These are phyloP conservation scores for Ogataea nonfermentans DNA, from an alignment of 805 yeast genomes.

Conservation along the genomic window DNA sequence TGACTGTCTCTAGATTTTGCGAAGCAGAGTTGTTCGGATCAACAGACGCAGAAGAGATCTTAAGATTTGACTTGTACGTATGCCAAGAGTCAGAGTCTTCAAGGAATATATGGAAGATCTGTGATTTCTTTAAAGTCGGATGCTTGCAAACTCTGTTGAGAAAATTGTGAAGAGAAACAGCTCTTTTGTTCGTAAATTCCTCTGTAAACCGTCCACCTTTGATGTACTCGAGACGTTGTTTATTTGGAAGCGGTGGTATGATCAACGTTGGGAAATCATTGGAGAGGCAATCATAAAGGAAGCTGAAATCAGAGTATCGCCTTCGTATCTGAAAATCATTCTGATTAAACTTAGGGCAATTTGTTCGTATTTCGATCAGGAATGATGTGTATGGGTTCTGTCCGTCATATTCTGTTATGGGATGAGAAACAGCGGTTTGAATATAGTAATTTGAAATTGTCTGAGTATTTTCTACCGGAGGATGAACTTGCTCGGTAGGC, in stretches of 20 bases:
- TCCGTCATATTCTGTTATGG: constrained; percentile 69
- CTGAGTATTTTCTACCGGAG: background rate
- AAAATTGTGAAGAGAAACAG: constrained; percentile 76
- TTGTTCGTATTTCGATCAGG: constrained; percentile 59
- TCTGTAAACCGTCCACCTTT: constrained; percentile 90
- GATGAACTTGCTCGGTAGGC: background rate
- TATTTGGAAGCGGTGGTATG: constrained; percentile 93
- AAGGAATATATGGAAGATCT: constrained; percentile 66
- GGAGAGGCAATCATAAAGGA: constrained; percentile 67
- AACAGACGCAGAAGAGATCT: constrained; percentile 30
- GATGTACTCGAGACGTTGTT: constrained; percentile 84
- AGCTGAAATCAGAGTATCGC: constrained; percentile 82
- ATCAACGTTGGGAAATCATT: constrained; percentile 83
- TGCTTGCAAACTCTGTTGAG: constrained; percentile 71
- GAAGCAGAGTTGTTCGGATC: constrained; percentile 23
- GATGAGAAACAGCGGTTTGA: constrained; percentile 49
- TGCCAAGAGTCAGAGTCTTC: constrained; percentile 71
- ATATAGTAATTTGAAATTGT: constrained; percentile 28
- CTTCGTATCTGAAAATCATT: constrained; percentile 58
- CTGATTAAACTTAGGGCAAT: constrained; percentile 54
- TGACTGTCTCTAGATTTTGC: constrained; percentile 63
- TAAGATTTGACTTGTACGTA: constrained; percentile 58
- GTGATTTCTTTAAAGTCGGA: constrained; percentile 66
- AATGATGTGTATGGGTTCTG: constrained; percentile 78
- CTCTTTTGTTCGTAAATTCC: constrained; percentile 80